Evolutionary conservation across 164 flowering plant genomes (phyloP).

Genomic region (Vitis rupestris): DNA sequence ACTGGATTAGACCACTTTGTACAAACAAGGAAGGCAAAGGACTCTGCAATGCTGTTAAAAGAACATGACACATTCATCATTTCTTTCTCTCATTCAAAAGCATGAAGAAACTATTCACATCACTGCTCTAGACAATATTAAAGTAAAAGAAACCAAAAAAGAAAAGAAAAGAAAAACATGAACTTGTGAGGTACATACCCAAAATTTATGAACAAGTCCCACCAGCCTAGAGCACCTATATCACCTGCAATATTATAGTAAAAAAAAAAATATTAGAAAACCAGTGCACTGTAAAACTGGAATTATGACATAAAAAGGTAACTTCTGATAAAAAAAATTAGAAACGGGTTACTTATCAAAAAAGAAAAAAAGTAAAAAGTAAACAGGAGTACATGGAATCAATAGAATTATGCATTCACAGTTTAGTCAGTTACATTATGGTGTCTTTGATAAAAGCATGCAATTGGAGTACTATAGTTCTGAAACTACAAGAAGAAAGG

Average conservation of each 20-base stretch:
- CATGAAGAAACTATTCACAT: not conserved
- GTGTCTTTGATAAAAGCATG: not conserved
- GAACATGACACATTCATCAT: not conserved
- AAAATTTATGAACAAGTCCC: conserved; percentile 91
- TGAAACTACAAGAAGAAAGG: no score
- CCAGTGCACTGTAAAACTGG: no score
- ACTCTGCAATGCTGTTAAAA: conserved; percentile 75
- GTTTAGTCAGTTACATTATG: not conserved
- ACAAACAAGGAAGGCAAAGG: conserved; percentile 93
- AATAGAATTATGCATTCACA: not conserved
- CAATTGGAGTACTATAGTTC: not conserved
- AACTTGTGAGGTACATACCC: conserved; percentile 42
- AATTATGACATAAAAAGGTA: not conserved
- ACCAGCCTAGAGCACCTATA: conserved; percentile 83
- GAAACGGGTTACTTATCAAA: no score
- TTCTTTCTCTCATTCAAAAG: not conserved
- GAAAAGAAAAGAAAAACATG: no score
- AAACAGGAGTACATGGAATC: not conserved
- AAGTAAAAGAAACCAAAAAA: not conserved
- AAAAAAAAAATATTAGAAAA: not conserved
- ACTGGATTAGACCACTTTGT: conserved; percentile 92
- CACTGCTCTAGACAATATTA: not conserved
- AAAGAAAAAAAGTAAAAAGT: no score
- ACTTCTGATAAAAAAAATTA: no score
- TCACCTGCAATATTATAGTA: conserved; percentile 60